Percentiles rank a stretch among this genome's conserved stretches.
These are phyloP conservation scores for Neurospora sp. DNA, from an alignment of 495 filamentous ascomycete species.

Conservation along the genomic window DNA sequence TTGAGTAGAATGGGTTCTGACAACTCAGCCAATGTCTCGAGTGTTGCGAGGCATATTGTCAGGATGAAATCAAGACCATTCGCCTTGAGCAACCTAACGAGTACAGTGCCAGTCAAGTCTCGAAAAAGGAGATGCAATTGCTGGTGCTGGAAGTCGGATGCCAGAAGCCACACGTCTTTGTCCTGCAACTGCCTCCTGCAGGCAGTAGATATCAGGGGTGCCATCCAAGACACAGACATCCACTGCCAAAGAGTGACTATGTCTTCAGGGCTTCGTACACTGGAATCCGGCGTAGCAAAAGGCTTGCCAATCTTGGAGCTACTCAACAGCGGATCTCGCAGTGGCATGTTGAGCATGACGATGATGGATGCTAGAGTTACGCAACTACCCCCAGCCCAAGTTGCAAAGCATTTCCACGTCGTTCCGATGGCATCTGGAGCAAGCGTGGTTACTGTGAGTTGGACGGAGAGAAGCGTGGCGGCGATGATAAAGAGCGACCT, in stretches of 20 bases:
- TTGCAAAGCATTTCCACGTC: neutral
- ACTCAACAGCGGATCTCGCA: constrained; percentile 50
- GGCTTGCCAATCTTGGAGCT: constrained; percentile 51
- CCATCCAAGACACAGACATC: constrained; percentile 76
- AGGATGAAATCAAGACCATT: constrained; percentile 69
- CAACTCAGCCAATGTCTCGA: constrained; percentile 55
- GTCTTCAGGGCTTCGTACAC: constrained; percentile 72
- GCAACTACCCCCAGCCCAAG: constrained; percentile 5
- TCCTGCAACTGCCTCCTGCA: constrained; percentile 55
- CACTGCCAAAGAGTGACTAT: constrained; percentile 70
- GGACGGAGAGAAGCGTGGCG: constrained; percentile 4
- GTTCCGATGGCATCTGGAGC: constrained; percentile 2
- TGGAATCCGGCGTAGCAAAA: constrained; percentile 44
- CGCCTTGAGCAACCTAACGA: constrained; percentile 55
- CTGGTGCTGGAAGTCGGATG: constrained; percentile 66
- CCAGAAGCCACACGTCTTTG: constrained; percentile 67
- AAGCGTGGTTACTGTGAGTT: constrained; percentile 7
- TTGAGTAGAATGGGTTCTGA: constrained; percentile 60
- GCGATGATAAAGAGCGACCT: constrained; percentile 19
- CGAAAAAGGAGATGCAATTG: constrained; percentile 63
- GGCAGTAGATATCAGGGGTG: constrained; percentile 55
- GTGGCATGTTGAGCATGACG: constrained; percentile 59
- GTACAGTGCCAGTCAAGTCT: constrained; percentile 58
- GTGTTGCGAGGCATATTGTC: constrained; percentile 45
- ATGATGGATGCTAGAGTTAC: constrained; percentile 26